A percentile compares a stretch with the other conserved stretches of the same genome.
Evolutionary conservation across 805 yeast genomes (phyloP).

Genomic region (Starmerella stellata): DNA sequence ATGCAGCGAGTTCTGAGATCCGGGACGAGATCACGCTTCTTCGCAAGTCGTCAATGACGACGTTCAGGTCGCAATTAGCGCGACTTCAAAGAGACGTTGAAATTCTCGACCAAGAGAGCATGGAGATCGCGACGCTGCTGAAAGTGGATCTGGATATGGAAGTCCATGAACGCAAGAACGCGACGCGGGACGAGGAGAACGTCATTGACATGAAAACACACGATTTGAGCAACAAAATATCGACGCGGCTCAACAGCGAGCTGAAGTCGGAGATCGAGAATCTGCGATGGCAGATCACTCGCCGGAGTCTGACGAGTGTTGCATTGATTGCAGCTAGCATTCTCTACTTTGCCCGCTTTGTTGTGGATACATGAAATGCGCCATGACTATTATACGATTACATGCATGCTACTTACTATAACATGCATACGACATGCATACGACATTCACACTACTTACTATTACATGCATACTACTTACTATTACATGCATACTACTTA

Average conservation of each 20-base stretch:
- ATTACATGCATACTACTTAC: too few species aligned
- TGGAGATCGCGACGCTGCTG: conserved; percentile 39
- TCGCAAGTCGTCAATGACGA: conserved; percentile 51
- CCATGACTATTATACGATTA: too few species aligned
- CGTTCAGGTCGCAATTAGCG: conserved; percentile 46
- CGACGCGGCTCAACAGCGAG: conserved; percentile 63
- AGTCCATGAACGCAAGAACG: conserved; percentile 68
- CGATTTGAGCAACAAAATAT: conserved; percentile 67
- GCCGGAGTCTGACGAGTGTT: conserved; percentile 70
- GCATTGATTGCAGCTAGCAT: conserved; percentile 44
- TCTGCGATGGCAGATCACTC: conserved; percentile 80
- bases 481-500: too few species aligned
- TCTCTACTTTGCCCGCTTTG: conserved; percentile 19
- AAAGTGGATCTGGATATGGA: conserved; percentile 69
- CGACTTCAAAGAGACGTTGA: conserved; percentile 55
- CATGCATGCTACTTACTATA: too few species aligned
- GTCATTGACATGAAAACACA: conserved; percentile 51
- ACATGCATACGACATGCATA: too few species aligned
- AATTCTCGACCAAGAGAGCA: conserved; percentile 57
- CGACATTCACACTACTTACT: too few species aligned
- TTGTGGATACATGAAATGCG: too few species aligned
- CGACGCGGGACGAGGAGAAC: conserved; percentile 59
- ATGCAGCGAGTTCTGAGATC: conserved; percentile 80
- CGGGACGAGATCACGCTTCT: conserved; percentile 57
- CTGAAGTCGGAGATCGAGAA: conserved; percentile 74